Base-by-base conservation (phyloP, 805 yeast genomes). In the Yarrowia hollandica region DNA sequence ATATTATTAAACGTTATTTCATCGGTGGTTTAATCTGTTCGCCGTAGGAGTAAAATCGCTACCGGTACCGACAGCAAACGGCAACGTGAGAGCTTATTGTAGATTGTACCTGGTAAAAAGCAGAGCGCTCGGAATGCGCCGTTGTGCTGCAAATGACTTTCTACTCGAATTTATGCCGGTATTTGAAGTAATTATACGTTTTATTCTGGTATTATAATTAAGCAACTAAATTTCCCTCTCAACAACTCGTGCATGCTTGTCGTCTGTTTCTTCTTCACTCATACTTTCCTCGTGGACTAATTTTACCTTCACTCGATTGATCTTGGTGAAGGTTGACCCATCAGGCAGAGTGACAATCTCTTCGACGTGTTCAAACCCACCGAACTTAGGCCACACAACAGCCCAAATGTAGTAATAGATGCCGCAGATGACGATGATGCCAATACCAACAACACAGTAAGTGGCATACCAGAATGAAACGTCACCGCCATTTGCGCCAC, bases 371-470 rank as follows among this genome's bases (percentile, higher is more conserved):
- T 28, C 10, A 6, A 44, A 44, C 6, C 35, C 35, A 3, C 35
- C 52, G 14, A 44, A 28, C 35, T 44, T 44, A 35, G 52, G 52
- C 52, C 52, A 44, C 16, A 44, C 23, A 2, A 44, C 52, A 1
- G 52, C 52, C 57, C 57, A 50, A 18, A 23, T 15, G 23, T 34
- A 50, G 57, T 34, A 50, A 31, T 50, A 50, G 22, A 34, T 5
- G 14, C 54, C 57, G 5, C 57, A 50, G 12, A 50, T 2, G 5
- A 50, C 2, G 15, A 50, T 33, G 57, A 50, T 50, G 6, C 57
- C 57, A 44, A 50, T 33, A 14, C 57, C 48, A n/a, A 50, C 57
- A 8, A 50, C 48, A 11, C 57, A 50, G 48, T 50, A 50, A n/a
- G 57, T 50, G 15, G 57, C 57, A 11, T 50, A 50, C 48, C 42